Base-by-base conservation (phyloP, 2,329 filamentous ascomycete genomes). In the Xylaria digitata region DNA sequence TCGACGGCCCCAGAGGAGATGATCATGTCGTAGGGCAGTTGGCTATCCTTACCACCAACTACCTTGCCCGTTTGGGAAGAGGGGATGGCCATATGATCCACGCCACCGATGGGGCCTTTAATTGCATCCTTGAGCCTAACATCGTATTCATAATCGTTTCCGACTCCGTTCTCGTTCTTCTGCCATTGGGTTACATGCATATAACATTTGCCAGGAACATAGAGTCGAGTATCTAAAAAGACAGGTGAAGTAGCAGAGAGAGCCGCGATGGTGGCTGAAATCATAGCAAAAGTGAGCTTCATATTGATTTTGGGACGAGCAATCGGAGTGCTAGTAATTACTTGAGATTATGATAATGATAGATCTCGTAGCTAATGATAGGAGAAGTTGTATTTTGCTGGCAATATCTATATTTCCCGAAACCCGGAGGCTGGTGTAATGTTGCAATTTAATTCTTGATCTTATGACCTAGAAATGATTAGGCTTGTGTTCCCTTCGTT, bases 181-280 rank as follows among this genome's bases (percentile, higher is more conserved):
- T 55, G 30, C 40, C 42, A 62, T 21, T 62, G 60, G 9, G 60
- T 56, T 6, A 62, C 50, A 15, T 62, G 60, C 19, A 62, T 19
- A 2, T 26, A 4, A 19, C 60, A 56, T 4, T 5, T 0, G 7
- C 50, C 50, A 13, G 60, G 26, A 3, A 40, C 43, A n/a, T n/a
- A 43, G 9, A 37, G 34, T 26, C 13, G 34, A 8, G 32, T 8
- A 6, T 17, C 17, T 4, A 5, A 26, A 17, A 3, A n/a, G 37
- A 11, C 37, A 8, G 37, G 53, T 15, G 53, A 43, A 2, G 32
- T 19, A 8, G n/a, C n/a, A 13, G 50, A 21, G 15, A 54, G 30
- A 19, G 17, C 50, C 15, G 50, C 32, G 40, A 40, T 17, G 53
- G 53, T 3, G 1, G 32, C 13, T 37, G 37, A n/a, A 21, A 43